Evolutionary conservation across 208 protist species (phyloP).

Genomic region (Trypanosoma melophagium): DNA sequence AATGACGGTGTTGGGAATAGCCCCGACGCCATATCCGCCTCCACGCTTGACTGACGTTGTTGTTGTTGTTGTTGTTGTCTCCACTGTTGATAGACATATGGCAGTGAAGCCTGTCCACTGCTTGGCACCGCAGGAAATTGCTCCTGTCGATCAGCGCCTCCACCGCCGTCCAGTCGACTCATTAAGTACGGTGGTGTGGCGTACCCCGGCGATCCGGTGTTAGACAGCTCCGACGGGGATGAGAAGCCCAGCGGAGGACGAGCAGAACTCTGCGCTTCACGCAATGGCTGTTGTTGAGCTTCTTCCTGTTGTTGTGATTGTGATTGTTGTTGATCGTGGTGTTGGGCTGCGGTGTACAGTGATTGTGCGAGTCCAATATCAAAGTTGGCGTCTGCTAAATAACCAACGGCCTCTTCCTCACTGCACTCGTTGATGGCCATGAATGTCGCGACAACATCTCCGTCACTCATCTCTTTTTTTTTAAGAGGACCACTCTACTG

Average conservation of each 20-base stretch:
- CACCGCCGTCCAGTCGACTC: conserved; percentile 25
- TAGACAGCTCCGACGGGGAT: conserved; percentile 1
- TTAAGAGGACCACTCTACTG: too few relatives aligned
- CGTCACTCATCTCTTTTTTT: conserved; percentile 31
- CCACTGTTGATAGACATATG: conserved; percentile 9
- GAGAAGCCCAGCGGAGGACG: background rate
- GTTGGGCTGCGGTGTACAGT: conserved; percentile 31
- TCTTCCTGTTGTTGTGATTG: too few relatives aligned
- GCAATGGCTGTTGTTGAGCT: too few relatives aligned
- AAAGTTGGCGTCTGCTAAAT: conserved; percentile 58
- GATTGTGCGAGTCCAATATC: conserved; percentile 45
- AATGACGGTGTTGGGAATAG: conserved; percentile 55
- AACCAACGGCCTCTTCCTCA: conserved; percentile 63
- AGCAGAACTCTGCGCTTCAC: too few relatives aligned
- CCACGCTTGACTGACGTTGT: background rate
- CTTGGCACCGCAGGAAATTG: background rate
- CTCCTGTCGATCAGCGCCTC: conserved; percentile 1
- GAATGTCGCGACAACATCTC: conserved; percentile 59
- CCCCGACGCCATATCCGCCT: background rate
- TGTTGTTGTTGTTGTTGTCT: background rate
- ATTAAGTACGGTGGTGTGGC: conserved; percentile 29
- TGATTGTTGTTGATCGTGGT: background rate
- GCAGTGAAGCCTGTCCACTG: background rate
- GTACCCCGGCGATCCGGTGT: conserved; percentile 22
- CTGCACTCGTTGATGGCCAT: conserved; percentile 64